Conservation (phyloP, 2,329 filamentous ascomycete genomes). For the Cadophora gregata region DNA sequence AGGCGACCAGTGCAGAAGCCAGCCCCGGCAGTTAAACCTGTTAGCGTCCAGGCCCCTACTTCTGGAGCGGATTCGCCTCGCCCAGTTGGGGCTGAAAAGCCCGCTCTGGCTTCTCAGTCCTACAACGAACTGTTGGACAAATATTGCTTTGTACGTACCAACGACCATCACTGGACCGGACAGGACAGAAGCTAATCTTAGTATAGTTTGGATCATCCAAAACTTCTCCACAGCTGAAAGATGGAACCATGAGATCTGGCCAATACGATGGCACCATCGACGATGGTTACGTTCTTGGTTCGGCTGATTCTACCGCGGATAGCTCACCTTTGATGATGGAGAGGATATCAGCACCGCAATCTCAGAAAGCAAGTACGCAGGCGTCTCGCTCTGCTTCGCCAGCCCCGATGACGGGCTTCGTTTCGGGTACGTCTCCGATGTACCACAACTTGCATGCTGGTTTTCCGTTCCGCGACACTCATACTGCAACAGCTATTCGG, state of each 20-base stretch:
- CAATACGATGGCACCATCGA: slow-evolving; percentile 53
- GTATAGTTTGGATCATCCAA: slow-evolving; percentile 67
- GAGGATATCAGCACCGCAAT: slow-evolving; percentile 35
- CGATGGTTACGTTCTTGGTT: slow-evolving; percentile 44
- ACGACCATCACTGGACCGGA: slow-evolving; percentile 40
- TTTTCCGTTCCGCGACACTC: slow-evolving; percentile 45
- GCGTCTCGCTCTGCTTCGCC: slow-evolving; percentile 51
- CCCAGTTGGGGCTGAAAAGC: slow-evolving; percentile 62
- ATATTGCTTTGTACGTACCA: slow-evolving; percentile 98
- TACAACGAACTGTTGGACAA: slow-evolving; percentile 98
- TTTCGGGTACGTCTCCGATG: slow-evolving; percentile 52
- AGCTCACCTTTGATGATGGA: slow-evolving; percentile 41
- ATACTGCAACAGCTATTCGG: slow-evolving; percentile 46
- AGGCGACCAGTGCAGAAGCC: slow-evolving; percentile 24
- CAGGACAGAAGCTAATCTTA: slow-evolving; percentile 49
- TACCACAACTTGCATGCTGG: slow-evolving; percentile 44
- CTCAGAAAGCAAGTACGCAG: slow-evolving; percentile 43
- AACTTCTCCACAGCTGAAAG: slow-evolving; percentile 56
- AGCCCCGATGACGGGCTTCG: slow-evolving; percentile 53
- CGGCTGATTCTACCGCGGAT: slow-evolving; percentile 45
- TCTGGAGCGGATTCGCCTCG: slow-evolving; percentile 57
- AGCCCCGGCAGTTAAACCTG: slow-evolving; percentile 37
- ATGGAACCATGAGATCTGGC: slow-evolving; percentile 52
- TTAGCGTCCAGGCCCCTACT: slow-evolving; percentile 28
- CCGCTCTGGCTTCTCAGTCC: slow-evolving; percentile 80